Conservation (phyloP, 352 stramenopile genomes). For the Phytophthora chlamydospora region DNA sequence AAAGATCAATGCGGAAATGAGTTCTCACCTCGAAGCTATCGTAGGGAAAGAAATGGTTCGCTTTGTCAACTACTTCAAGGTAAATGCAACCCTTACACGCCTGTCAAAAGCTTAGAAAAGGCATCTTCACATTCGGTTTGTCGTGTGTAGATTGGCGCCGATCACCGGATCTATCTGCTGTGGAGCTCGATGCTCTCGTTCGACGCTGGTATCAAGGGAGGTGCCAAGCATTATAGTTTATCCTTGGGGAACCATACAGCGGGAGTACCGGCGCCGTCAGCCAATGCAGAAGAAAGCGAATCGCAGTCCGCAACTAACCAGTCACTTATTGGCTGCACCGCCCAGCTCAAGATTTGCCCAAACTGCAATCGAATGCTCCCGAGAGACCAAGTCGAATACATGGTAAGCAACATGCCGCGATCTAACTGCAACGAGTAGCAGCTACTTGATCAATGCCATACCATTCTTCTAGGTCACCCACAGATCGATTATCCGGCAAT, state of each 20-base stretch:
- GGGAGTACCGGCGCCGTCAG: slow-evolving; percentile 5
- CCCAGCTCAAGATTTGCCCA: slow-evolving; percentile 49
- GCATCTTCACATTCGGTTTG: slow-evolving; percentile 4
- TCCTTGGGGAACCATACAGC: slow-evolving; percentile 30
- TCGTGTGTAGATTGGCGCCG: slow-evolving; percentile 48
- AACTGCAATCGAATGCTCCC: slow-evolving; percentile 47
- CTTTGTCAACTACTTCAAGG: slow-evolving; percentile 75
- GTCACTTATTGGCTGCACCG: slow-evolving; percentile 29
- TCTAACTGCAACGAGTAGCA: not conserved
- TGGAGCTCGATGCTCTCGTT: slow-evolving; percentile 78
- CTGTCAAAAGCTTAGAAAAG: not conserved
- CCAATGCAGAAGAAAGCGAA: slow-evolving; percentile 4
- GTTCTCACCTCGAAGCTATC: slow-evolving; percentile 60
- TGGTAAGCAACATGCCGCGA: slow-evolving; percentile 32
- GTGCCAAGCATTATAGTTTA: slow-evolving; percentile 53
- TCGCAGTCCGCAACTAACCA: slow-evolving; percentile 4
- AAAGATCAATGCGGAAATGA: slow-evolving; percentile 64
- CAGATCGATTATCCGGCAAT: slow-evolving; percentile 51
- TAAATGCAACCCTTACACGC: slow-evolving; percentile 15
- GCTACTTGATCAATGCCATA: not conserved
- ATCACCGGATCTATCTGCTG: slow-evolving; percentile 72
- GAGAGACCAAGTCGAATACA: slow-evolving; percentile 46
- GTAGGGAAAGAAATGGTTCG: slow-evolving; percentile 65
- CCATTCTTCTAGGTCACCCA: slow-evolving; percentile 39
- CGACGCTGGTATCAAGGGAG: slow-evolving; percentile 44